Evolutionary conservation across 306 rosid species (phyloP).

Genomic region (Trifolium subterraneum): DNA sequence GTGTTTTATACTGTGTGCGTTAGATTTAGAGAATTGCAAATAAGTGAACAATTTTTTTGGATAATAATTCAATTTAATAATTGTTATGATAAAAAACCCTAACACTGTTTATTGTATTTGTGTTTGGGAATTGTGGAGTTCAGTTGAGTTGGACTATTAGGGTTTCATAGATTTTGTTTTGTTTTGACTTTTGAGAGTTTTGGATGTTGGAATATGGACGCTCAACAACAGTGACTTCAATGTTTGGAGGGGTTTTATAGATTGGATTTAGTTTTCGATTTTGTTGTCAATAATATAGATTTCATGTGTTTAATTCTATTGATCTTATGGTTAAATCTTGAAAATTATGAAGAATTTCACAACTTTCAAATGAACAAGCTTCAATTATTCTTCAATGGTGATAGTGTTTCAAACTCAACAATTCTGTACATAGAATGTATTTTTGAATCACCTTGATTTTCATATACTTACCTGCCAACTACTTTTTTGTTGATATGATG

Average conservation of each 20-base stretch:
- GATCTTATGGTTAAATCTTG: background rate
- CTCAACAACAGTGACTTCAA: background rate
- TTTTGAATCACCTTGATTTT: slow-evolving; percentile 29
- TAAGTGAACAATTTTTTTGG: background rate
- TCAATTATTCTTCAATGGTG: background rate
- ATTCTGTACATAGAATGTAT: background rate
- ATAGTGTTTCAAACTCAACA: background rate
- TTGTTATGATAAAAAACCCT: background rate
- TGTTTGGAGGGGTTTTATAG: background rate
- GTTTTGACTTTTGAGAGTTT: background rate
- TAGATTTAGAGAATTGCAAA: background rate
- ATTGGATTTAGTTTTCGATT: slow-evolving; percentile 1
- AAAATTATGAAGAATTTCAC: background rate
- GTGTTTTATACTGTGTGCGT: background rate
- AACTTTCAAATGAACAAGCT: slow-evolving; percentile 17
- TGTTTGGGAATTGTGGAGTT: background rate
- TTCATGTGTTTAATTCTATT: background rate
- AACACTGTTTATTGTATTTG: background rate
- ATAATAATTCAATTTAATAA: background rate
- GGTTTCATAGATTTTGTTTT: slow-evolving; percentile 17
- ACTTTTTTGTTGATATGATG: background rate
- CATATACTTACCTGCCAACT: background rate
- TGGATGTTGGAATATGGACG: background rate
- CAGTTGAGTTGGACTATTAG: background rate
- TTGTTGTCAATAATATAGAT: background rate